Evolutionary conservation across 345 rosid genomes (phyloP).

Genomic region (Eucalyptus regnans): DNA sequence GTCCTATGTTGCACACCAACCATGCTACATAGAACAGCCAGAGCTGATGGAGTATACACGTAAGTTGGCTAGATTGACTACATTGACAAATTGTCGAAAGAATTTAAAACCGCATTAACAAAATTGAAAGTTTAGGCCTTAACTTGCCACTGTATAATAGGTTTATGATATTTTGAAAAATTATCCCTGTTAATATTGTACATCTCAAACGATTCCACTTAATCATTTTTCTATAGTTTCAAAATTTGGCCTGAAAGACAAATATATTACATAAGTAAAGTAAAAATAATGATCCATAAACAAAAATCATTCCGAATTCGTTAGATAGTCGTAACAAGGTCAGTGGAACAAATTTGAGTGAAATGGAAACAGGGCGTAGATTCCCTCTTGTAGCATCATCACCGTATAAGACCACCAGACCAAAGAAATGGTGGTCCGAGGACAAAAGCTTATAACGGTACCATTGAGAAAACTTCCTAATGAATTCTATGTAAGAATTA

Average conservation of each 20-base stretch:
- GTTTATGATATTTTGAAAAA: too few relatives aligned
- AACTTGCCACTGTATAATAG: too few relatives aligned
- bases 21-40: background rate
- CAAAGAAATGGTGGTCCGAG: background rate
- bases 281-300: too few relatives aligned
- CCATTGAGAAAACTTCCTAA: background rate
- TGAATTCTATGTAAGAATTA: too few relatives aligned
- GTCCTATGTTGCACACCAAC: background rate
- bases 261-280: background rate
- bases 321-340: background rate
- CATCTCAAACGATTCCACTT: background rate
- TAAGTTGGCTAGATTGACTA: background rate
- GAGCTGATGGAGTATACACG: background rate
- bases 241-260: background rate
- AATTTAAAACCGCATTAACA: background rate
- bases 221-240: background rate
- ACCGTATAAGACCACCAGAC: background rate
- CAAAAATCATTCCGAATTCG: background rate
- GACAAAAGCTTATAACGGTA: background rate
- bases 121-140: background rate
- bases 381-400: background rate
- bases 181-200: too few relatives aligned
- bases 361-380: background rate
- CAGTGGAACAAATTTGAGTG: background rate
- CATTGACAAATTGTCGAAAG: too few relatives aligned